Evolutionary conservation across 768 basidiomycete genomes (phyloP).

Genomic region (Dictyophora rubrovolvata): DNA sequence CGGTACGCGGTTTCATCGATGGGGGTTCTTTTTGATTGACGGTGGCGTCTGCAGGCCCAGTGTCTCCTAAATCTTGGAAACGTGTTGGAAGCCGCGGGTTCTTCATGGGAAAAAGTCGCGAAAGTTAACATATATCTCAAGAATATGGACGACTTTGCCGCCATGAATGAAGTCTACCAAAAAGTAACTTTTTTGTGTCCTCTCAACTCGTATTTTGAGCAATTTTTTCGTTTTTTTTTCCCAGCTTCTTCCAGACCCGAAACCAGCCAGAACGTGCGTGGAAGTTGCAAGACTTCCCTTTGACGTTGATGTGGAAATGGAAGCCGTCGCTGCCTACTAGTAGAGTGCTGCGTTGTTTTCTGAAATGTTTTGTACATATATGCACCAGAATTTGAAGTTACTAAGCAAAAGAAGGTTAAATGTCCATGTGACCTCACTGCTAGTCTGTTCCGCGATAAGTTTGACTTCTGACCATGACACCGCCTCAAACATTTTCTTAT

Average conservation of each 20-base stretch:
- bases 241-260: slow-evolving; percentile 41
- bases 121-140: slow-evolving; percentile 54
- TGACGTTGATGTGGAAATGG: slow-evolving; percentile 67
- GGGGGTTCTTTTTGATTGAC: neutral
- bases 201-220: neutral
- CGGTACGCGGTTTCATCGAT: slow-evolving; percentile 25
- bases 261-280: slow-evolving; percentile 69
- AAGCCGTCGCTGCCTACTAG: slow-evolving; percentile 42
- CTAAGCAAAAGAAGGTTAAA: too few relatives aligned
- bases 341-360: too few relatives aligned
- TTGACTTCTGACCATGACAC: slow-evolving; percentile 9
- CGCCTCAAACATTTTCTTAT: slow-evolving; percentile 34
- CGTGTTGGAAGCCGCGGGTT: slow-evolving; percentile 43
- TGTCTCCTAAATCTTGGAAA: slow-evolving; percentile 46
- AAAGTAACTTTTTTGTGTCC: slow-evolving; percentile 25
- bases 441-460: too few relatives aligned
- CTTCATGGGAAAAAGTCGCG: slow-evolving; percentile 46
- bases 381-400: neutral
- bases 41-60: slow-evolving; percentile 32
- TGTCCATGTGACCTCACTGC: too few relatives aligned
- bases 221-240: neutral
- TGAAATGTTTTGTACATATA: neutral
- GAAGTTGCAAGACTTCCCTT: slow-evolving; percentile 59
- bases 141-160: slow-evolving; percentile 45
- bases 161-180: slow-evolving; percentile 50